A percentile compares a stretch with the other conserved stretches of the same genome.
phyloP scores from a whole-genome alignment of 768 basidiomycete species.

The Amanita exitialis region DNA sequence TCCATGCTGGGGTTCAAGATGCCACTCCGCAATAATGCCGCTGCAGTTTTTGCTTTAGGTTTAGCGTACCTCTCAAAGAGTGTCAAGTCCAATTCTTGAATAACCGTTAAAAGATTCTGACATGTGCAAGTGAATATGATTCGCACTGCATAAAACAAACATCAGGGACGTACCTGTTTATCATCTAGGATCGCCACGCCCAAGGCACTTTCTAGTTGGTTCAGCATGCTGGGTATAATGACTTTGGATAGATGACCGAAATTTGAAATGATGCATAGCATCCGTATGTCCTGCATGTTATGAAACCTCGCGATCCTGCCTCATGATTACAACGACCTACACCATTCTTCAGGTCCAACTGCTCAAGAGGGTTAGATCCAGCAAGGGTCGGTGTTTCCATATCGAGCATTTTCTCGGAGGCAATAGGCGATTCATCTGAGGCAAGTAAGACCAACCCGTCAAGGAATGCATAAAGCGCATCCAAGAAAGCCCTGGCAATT shows the following conservation, averaged over 20 bases:
- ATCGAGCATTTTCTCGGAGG: slow-evolving; percentile 24
- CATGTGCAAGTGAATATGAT: slow-evolving; percentile 5
- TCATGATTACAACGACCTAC: slow-evolving; percentile 29
- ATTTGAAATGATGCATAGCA: slow-evolving; percentile 86
- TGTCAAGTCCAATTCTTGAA: slow-evolving; percentile 77
- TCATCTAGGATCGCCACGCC: slow-evolving; percentile 66
- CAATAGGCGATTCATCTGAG: slow-evolving; percentile 52
- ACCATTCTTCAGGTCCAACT: slow-evolving; percentile 50
- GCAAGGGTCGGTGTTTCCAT: slow-evolving; percentile 19
- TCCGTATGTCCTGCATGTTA: slow-evolving; percentile 59
- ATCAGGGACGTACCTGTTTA: slow-evolving; percentile 36
- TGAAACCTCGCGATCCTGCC: neutral
- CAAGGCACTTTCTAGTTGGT: slow-evolving; percentile 70
- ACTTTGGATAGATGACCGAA: slow-evolving; percentile 63
- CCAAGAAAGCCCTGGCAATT: slow-evolving; percentile 79
- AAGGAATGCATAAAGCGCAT: slow-evolving; percentile 75
- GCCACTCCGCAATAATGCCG: slow-evolving; percentile 61
- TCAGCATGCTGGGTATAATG: slow-evolving; percentile 71
- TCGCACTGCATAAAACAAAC: neutral
- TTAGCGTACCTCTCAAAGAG: slow-evolving; percentile 85
- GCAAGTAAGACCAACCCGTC: slow-evolving; percentile 81
- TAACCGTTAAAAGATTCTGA: slow-evolving; percentile 66
- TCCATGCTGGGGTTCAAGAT: slow-evolving; percentile 77
- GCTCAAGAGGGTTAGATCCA: slow-evolving; percentile 41
- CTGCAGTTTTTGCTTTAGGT: slow-evolving; percentile 65